Percentiles rank a stretch among this genome's conserved stretches.
These are phyloP conservation scores for Cryptomeria japonica DNA, from an alignment of 75 land plant species.

Conservation along the genomic window DNA sequence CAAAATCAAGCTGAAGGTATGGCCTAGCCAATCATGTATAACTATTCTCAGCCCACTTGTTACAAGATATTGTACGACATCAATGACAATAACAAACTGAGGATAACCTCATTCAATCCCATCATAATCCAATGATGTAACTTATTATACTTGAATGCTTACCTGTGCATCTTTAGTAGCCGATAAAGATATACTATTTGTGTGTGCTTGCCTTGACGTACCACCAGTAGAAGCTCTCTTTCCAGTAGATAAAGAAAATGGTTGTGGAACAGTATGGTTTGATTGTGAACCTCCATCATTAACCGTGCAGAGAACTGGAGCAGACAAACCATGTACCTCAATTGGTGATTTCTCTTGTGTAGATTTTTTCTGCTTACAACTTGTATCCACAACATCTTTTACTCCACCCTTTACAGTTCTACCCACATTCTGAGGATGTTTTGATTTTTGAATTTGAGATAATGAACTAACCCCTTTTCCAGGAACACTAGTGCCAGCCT, in stretches of 20 bases:
- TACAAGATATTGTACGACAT: background rate
- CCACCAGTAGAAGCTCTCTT: slow-evolving; percentile 54
- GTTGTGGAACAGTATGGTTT: slow-evolving; percentile 63
- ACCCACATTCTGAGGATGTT: slow-evolving; percentile 1
- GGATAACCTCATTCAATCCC: background rate
- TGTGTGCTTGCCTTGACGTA: background rate
- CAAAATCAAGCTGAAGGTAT: background rate
- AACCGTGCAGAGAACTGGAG: background rate
- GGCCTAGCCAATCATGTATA: background rate
- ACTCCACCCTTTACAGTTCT: background rate
- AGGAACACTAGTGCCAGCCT: background rate
- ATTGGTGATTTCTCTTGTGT: background rate
- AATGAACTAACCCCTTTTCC: background rate
- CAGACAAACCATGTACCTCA: background rate
- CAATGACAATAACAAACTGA: background rate
- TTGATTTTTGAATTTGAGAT: background rate
- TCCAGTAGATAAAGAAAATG: slow-evolving; percentile 82
- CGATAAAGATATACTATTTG: background rate
- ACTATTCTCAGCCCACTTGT: background rate
- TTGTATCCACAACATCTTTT: background rate
- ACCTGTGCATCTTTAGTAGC: background rate
- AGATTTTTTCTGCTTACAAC: background rate
- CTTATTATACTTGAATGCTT: background rate
- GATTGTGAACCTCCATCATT: slow-evolving; percentile 22
- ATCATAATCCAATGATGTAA: background rate